phyloP scores from a whole-genome alignment of 2,329 filamentous ascomycete species.

The Cyphellophora europaea region DNA sequence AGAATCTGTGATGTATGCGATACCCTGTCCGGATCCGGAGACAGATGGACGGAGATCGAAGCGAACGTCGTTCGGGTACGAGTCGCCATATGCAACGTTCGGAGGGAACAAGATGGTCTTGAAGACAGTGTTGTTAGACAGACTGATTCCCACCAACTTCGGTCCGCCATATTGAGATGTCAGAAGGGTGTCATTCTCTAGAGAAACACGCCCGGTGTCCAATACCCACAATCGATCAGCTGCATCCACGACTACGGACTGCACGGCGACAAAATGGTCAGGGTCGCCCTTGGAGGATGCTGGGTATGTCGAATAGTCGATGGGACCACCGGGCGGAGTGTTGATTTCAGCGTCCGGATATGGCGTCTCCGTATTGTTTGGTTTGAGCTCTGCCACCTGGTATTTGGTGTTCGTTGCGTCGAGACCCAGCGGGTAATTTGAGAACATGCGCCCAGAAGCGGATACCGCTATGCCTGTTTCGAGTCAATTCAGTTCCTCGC shows the following conservation, averaged over 20 bases:
- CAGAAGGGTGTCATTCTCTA: constrained; percentile 34
- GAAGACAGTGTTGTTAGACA: constrained; percentile 36
- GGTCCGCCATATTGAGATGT: constrained; percentile 38
- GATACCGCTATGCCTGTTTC: constrained; percentile 41
- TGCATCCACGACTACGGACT: constrained; percentile 43
- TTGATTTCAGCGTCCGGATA: constrained; percentile 38
- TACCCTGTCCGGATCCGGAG: constrained; percentile 29
- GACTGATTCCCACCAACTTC: constrained; percentile 41
- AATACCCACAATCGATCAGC: constrained; percentile 44
- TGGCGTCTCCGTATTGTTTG: constrained; percentile 33
- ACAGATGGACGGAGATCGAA: constrained; percentile 40
- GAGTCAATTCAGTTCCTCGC: constrained; percentile 1
- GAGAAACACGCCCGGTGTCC: constrained; percentile 41
- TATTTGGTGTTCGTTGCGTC: constrained; percentile 41
- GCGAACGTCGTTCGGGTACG: constrained; percentile 46
- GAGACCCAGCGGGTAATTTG: constrained; percentile 42
- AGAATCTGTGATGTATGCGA: constrained; percentile 47
- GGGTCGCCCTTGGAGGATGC: constrained; percentile 35
- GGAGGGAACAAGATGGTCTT: constrained; percentile 42
- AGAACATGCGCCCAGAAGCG: constrained; percentile 40
- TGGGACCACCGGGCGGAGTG: constrained; percentile 38
- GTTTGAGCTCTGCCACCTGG: constrained; percentile 38
- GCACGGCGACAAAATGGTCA: constrained; percentile 42
- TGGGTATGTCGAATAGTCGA: constrained; percentile 42
- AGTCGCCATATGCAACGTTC: constrained; percentile 37